Percentiles rank a stretch among this genome's conserved stretches.
Evolutionary conservation across 208 protist genomes (phyloP).

Genomic region (Novymonas esmeraldas): DNA sequence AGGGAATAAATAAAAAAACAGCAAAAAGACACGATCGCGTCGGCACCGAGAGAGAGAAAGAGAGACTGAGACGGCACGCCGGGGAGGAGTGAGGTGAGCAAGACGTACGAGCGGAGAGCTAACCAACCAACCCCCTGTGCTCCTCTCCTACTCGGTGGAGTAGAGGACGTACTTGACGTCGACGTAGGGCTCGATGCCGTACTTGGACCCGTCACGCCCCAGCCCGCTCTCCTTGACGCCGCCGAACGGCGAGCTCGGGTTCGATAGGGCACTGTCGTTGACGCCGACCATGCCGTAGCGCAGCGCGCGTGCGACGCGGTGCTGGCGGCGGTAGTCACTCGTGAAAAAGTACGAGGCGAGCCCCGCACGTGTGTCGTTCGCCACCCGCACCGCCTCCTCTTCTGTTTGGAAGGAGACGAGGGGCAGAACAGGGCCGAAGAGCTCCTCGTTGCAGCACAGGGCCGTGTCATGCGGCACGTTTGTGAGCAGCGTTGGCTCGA

Average conservation of each 20-base stretch:
- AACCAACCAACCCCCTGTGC: too few species aligned
- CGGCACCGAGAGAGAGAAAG: too few species aligned
- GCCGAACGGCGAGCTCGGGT: conserved; percentile 81
- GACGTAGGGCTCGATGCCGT: conserved; percentile 88
- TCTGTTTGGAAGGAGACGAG: conserved; percentile 75
- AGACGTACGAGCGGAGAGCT: too few species aligned
- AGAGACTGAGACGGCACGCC: too few species aligned
- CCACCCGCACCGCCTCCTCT: conserved; percentile 67
- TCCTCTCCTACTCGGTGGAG: conserved; percentile 47
- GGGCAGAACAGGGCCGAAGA: conserved; percentile 92
- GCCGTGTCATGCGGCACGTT: conserved; percentile 58
- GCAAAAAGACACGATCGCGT: too few species aligned
- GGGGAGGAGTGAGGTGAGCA: too few species aligned
- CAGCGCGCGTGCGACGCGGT: conserved; percentile 58
- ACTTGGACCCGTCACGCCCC: conserved; percentile 88
- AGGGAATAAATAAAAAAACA: too few species aligned
- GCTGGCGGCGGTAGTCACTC: conserved; percentile 69
- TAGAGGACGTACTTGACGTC: conserved; percentile 85
- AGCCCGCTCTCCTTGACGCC: conserved; percentile 91
- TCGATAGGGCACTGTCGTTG: conserved; percentile 72
- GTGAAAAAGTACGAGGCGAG: conserved; percentile 86
- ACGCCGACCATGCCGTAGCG: conserved; percentile 88
- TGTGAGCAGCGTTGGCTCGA: conserved; percentile 84
- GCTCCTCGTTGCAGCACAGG: conserved; percentile 78
- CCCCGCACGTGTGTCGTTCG: conserved; percentile 80